Evolutionary conservation across 2,329 filamentous ascomycete genomes (phyloP), one percentile per base, ranked within the genome.

Genomic region (Mycosphaerelloides madeirae): DNA sequence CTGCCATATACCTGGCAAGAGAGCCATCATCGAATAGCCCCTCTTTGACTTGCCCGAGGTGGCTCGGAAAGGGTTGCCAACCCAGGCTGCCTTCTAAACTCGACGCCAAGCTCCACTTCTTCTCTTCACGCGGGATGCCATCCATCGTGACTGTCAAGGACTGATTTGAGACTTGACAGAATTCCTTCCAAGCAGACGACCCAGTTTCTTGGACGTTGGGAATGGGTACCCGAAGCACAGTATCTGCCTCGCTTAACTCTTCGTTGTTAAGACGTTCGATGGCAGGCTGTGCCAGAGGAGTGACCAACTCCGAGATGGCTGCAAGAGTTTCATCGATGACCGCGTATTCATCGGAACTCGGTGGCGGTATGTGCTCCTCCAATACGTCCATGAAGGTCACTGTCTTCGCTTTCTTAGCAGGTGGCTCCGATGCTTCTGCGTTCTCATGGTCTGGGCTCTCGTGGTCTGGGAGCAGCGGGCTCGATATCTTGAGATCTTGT

Each of bases 11-110:
- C 25, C 66, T 55, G 19, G 52, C 58, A 4, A 69, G 43, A 0
- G 64, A 61, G 3, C 66, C 64, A 46, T 72, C 66, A 32, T 60
- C 67, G 29, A 68, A 63, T 3, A 73, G 63, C 9, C 70, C 68
- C 12, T 71, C 63, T 8, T 59, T 62, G 11, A 69, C 46, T 6
- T 65, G 63, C 3, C 57, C 65, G 1, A 70, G 53, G n/a, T 67
- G 63, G 3, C 58, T 57, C 2, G 68, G 63, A 42, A 79, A 76
- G 3, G 75, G 71, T 19, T 48, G 60, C 75, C 75, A 79, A 3
- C 53, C 61, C 9, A 79, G 52, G 3, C 63, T 59, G 20, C 63
- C 56, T 28, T 74, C 66, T 3, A 71, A 49, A 36, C 62, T 64
- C 4, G 64, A 63, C 3, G 67, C 45, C 3, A 66, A 67, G 46